Evolutionary conservation across 495 filamentous ascomycete species (phyloP), one percentile per base, ranked within the genome.

Genomic region (Corynascus novoguineensis): DNA sequence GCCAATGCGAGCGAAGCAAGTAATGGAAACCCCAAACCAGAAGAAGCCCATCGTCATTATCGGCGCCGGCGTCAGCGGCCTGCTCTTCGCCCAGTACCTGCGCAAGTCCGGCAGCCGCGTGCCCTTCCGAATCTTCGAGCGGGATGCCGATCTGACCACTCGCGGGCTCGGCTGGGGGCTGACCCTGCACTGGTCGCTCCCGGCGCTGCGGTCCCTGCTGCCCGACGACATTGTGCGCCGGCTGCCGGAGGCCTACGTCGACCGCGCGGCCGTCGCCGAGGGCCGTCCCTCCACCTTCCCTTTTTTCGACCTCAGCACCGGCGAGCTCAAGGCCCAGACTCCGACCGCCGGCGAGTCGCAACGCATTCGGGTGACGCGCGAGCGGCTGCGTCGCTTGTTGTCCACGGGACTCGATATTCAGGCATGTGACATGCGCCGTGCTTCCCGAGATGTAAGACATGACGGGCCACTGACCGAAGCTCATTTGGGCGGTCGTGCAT

Each of bases 31-130:
- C 12, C 40, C 37, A 25, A 12, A 25, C 53, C 44, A 58, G 51
- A 61, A 60, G 31, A 61, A 60, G 31, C 52, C 60, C 32, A 57
- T 68, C 48, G 59, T 68, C 53, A 82, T 86, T 61, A 68, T 83
- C 57, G 83, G 83, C 15, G 83, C 79, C 15, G 83, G 83, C 10
- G 71, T 86, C 55, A 80, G 75, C 54, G 83, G 83, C 42, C 76
- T 86, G 12, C 64, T 80, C 5, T 73, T 87, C 9, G 83, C 82
- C 3, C 83, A 86, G 62, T 68, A 74, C 40, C 78, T 86, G 21
- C 72, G 73, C 50, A 75, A 74, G 35, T 40, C 50, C 37, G 60
- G 55, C 44, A 29, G 25, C 44, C 14, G 4, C 28, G 60, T 68
- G 8, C 62, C 75, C 1, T 81, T 76, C 60, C 65, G 64, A 27